Conservation (phyloP, 257 asterid species). For the Gentiana straminea region DNA sequence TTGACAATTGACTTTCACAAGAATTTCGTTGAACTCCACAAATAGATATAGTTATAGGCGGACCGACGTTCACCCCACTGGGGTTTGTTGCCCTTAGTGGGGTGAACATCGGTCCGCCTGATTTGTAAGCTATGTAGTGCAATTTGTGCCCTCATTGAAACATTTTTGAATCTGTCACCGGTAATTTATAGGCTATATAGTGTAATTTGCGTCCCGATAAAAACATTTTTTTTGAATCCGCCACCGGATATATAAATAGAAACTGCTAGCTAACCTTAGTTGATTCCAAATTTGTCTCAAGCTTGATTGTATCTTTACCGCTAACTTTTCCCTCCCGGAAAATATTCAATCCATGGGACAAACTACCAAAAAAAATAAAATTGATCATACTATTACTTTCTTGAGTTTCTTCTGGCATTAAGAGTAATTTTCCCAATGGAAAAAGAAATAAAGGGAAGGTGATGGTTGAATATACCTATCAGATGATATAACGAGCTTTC, state of each 20-base stretch:
- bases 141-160: no score
- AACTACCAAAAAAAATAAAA: constrained; percentile 33
- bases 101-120: no score
- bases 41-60: no score
- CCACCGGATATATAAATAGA: constrained; percentile 2
- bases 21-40: constrained; percentile 2
- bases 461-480: constrained; percentile 40
- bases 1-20: no score
- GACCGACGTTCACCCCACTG: no score
- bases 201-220: no score
- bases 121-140: no score
- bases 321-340: constrained; percentile 69
- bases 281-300: constrained; percentile 64
- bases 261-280: constrained; percentile 46
- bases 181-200: no score
- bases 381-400: not conserved
- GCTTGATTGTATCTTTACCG: constrained; percentile 54
- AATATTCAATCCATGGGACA: constrained; percentile 81
- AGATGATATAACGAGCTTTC: constrained; percentile 89
- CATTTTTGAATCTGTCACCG: no score
- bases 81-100: no score
- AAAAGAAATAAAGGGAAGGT: not conserved
- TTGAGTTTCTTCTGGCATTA: not conserved
- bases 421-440: not conserved
- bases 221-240: no score